Percentiles rank a stretch among this genome's conserved stretches.
Evolutionary conservation across 192 early-diverging fungal genomes (phyloP).

Genomic region (Coemansia sp.): DNA sequence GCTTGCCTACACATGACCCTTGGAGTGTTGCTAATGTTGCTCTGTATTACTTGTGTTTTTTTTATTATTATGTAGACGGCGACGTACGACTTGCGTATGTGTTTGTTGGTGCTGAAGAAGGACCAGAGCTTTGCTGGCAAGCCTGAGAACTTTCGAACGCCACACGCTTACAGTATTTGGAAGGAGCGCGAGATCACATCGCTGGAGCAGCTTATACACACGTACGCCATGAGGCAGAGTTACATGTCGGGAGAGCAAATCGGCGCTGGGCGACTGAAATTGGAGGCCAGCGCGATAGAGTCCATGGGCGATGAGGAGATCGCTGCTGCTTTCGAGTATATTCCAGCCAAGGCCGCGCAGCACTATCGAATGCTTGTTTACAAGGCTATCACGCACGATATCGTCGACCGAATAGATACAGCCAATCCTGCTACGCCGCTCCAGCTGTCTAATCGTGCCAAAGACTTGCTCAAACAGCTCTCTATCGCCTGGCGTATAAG

Average conservation of each 20-base stretch:
- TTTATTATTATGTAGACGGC: slow-evolving; percentile 40
- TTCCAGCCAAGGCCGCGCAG: slow-evolving; percentile 37
- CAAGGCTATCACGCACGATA: slow-evolving; percentile 38
- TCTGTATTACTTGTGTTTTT: not conserved
- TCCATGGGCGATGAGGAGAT: slow-evolving; percentile 39
- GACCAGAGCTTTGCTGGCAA: slow-evolving; percentile 53
- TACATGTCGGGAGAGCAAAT: slow-evolving; percentile 52
- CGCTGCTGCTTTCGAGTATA: slow-evolving; percentile 50
- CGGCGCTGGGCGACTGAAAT: slow-evolving; percentile 31
- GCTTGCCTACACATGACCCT: not conserved
- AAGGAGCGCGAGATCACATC: slow-evolving; percentile 54
- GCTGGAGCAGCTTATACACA: slow-evolving; percentile 54
- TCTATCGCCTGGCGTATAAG: slow-evolving; percentile 53
- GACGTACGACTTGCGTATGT: slow-evolving; percentile 45
- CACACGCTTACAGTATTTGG: slow-evolving; percentile 47
- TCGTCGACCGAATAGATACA: slow-evolving; percentile 17
- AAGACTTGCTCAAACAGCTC: slow-evolving; percentile 50
- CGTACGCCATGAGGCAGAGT: slow-evolving; percentile 43
- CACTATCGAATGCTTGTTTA: slow-evolving; percentile 42
- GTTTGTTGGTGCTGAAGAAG: slow-evolving; percentile 43
- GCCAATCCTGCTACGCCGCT: slow-evolving; percentile 15
- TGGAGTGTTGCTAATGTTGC: not conserved
- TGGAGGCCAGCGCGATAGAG: slow-evolving; percentile 37
- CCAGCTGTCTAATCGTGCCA: slow-evolving; percentile 41
- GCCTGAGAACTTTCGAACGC: slow-evolving; percentile 42